Percentiles rank a stretch among this genome's conserved stretches.
Conservation (phyloP, 2,329 filamentous ascomycete species). For the Pseudopithomyces chartarum region DNA sequence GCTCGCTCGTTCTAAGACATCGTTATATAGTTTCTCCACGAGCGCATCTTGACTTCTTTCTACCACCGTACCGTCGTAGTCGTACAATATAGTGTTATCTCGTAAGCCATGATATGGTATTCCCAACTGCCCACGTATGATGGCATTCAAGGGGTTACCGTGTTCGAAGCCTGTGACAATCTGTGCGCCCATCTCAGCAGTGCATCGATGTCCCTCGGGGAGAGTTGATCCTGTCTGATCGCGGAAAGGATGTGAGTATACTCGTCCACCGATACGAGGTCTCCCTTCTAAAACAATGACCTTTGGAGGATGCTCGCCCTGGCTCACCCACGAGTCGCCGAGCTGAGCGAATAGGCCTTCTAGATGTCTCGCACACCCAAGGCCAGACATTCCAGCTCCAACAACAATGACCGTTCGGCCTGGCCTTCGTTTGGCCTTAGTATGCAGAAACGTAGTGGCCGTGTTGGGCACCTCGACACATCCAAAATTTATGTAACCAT, state of each 20-base stretch:
- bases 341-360: conserved; percentile 86
- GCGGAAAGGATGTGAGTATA: conserved; percentile 80
- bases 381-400: conserved; percentile 90
- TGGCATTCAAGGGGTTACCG: conserved; percentile 89
- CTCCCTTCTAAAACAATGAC: conserved; percentile 87
- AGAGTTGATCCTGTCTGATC: conserved; percentile 61
- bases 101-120: conserved; percentile 83
- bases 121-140: conserved; percentile 87
- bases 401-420: conserved; percentile 82
- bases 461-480: conserved; percentile 74
- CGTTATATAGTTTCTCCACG: conserved; percentile 92
- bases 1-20: conserved; percentile 89
- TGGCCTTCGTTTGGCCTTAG: conserved; percentile 52
- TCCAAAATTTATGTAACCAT: conserved; percentile 96
- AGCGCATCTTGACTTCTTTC: conserved; percentile 78
- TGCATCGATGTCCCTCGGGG: conserved; percentile 66
- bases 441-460: conserved; percentile 38
- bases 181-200: conserved; percentile 96
- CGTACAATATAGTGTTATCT: conserved; percentile 85
- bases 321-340: conserved; percentile 66
- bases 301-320: conserved; percentile 70
- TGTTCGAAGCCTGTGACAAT: conserved; percentile 97
- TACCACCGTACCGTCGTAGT: conserved; percentile 77
- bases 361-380: conserved; percentile 90
- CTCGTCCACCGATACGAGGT: conserved; percentile 83